Evolutionary conservation across 345 rosid genomes (phyloP).

Genomic region (Pugionium cornutum): DNA sequence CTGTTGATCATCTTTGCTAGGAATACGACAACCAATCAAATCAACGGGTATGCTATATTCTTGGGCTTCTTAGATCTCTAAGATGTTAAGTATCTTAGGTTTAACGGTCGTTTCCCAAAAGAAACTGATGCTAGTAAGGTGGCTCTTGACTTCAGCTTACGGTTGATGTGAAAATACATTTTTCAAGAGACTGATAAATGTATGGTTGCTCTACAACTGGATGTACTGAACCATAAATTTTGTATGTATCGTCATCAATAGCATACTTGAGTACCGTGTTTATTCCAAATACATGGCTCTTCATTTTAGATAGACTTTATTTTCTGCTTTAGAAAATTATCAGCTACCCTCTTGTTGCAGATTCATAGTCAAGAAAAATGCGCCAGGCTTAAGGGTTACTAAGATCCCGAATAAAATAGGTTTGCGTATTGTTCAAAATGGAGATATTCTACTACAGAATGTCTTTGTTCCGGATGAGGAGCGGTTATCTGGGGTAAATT

Average conservation of each 20-base stretch:
- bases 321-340: conserved; percentile 12
- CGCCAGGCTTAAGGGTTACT: conserved; percentile 82
- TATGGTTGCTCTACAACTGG: neutral
- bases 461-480: conserved; percentile 93
- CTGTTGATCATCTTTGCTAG: conserved; percentile 80
- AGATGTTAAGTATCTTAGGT: conserved; percentile 13
- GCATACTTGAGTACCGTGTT: conserved; percentile 3
- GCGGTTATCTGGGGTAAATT: conserved; percentile 79
- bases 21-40: conserved; percentile 74
- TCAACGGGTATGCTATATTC: conserved; percentile 67
- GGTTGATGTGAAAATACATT: conserved; percentile 7
- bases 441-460: conserved; percentile 73
- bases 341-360: conserved; percentile 53
- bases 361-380: conserved; percentile 77
- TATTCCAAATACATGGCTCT: conserved; percentile 10
- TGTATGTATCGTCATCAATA: neutral
- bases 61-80: conserved; percentile 16
- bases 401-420: conserved; percentile 95
- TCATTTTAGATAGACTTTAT: neutral
- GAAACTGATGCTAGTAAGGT: conserved; percentile 20
- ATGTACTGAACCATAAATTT: neutral
- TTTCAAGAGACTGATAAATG: conserved; percentile 1
- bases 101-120: conserved; percentile 17
- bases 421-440: conserved; percentile 91
- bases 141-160: conserved; percentile 24